Conservation (phyloP, 352 stramenopile genomes). For the Pythium rishiriense region DNA sequence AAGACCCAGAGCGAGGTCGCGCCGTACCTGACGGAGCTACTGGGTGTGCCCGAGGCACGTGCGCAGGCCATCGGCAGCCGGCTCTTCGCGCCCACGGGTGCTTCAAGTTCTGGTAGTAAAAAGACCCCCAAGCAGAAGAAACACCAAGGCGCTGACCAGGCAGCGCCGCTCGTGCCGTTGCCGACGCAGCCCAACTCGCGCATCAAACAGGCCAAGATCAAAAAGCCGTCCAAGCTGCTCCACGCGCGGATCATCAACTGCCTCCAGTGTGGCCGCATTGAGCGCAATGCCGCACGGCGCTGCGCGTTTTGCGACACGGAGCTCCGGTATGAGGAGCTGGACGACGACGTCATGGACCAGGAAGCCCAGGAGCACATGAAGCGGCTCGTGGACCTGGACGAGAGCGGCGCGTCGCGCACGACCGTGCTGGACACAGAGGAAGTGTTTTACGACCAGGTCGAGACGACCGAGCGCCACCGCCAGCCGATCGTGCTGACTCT, state of each 20-base stretch:
- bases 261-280: constrained; percentile 62
- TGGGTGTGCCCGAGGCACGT: constrained; percentile 48
- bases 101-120: background rate
- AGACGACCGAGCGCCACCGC: constrained; percentile 16
- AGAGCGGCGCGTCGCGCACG: constrained; percentile 43
- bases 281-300: constrained; percentile 53
- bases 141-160: background rate
- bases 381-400: constrained; percentile 50
- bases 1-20: constrained; percentile 43
- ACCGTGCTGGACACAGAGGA: constrained; percentile 48
- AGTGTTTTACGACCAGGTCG: constrained; percentile 33
- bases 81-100: constrained; percentile 32
- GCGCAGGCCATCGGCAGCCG: constrained; percentile 50
- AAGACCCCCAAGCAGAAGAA: constrained; percentile 4
- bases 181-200: constrained; percentile 45
- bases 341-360: constrained; percentile 34
- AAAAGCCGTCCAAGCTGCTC: constrained; percentile 50
- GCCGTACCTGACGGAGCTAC: constrained; percentile 66
- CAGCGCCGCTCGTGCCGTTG: constrained; percentile 37
- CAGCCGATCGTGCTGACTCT: constrained; percentile 45
- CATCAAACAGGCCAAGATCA: constrained; percentile 46
- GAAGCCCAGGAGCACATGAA: constrained; percentile 54
- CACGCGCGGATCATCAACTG: constrained; percentile 73
- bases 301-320: constrained; percentile 62
- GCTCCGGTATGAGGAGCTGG: constrained; percentile 54